Evolutionary conservation across 2,329 filamentous ascomycete species (phyloP).

Genomic region (Clonostachys sp.): DNA sequence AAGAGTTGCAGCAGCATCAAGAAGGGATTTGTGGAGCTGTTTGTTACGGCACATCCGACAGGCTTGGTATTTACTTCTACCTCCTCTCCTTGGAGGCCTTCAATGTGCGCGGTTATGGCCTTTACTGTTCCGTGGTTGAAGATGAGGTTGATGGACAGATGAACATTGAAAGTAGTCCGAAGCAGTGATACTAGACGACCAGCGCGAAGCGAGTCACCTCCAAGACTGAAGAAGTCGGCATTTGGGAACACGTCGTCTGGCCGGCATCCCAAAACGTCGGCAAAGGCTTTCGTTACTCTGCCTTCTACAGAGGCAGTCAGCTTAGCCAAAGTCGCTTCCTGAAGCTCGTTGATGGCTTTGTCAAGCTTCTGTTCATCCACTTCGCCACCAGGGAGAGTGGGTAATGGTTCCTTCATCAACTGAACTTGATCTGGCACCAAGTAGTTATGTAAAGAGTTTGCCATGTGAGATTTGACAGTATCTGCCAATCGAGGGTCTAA

Average conservation of each 20-base stretch:
- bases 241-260: conserved; percentile 27
- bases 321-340: conserved; percentile 11
- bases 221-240: conserved; percentile 46
- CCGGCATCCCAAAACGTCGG: conserved; percentile 33
- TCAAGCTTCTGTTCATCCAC: conserved; percentile 29
- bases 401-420: conserved; percentile 23
- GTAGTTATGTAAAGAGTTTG: conserved; percentile 17
- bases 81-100: conserved; percentile 6
- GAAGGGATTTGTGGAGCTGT: conserved; percentile 43
- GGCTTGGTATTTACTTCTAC: neutral
- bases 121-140: conserved; percentile 42
- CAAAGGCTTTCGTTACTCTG: conserved; percentile 36
- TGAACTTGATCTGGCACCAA: conserved; percentile 31
- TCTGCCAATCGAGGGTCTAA: conserved; percentile 2
- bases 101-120: conserved; percentile 30
- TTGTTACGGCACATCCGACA: conserved; percentile 30
- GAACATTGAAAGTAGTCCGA: conserved; percentile 40
- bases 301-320: conserved; percentile 21
- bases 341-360: conserved; percentile 15
- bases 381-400: conserved; percentile 17
- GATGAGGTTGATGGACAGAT: conserved; percentile 44
- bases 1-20: conserved; percentile 45
- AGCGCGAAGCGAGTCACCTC: conserved; percentile 49
- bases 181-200: conserved; percentile 45
- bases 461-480: conserved; percentile 9